A percentile compares a stretch with the other conserved stretches of the same genome.
These are phyloP conservation scores for Lolium rigidum DNA, from an alignment of 176 grass and related monocot genomes.

Conservation along the genomic window DNA sequence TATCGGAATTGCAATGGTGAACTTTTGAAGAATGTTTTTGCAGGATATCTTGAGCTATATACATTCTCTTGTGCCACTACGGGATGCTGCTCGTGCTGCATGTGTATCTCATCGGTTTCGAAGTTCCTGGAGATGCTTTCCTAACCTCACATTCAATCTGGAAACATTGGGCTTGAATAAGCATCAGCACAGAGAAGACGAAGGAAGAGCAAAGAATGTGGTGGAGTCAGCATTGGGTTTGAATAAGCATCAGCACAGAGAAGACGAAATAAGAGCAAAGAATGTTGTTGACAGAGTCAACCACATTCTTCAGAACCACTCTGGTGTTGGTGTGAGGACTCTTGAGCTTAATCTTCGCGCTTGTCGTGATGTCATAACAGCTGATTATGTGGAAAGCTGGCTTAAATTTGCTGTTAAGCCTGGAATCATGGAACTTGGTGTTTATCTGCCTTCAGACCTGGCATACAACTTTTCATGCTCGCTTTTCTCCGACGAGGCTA, in stretches of 20 bases:
- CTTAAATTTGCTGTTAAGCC: constrained; percentile 20
- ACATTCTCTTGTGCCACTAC: constrained; percentile 22
- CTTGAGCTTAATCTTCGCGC: background rate
- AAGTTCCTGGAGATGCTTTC: constrained; percentile 32
- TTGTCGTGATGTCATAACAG: background rate
- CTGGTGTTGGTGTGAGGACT: constrained; percentile 29
- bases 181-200: background rate
- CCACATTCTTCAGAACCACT: constrained; percentile 25
- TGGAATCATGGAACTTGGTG: constrained; percentile 13
- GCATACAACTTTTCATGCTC: constrained; percentile 2
- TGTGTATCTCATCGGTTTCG: constrained; percentile 6
- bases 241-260: background rate
- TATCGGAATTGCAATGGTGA: background rate
- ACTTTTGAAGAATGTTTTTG: background rate
- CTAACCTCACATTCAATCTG: constrained; percentile 13
- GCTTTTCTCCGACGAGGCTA: constrained; percentile 6
- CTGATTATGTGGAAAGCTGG: background rate
- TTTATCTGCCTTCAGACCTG: background rate
- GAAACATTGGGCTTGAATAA: background rate
- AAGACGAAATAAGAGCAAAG: background rate
- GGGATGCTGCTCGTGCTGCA: constrained; percentile 4
- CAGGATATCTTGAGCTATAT: constrained; percentile 29
- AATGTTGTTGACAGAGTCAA: background rate
- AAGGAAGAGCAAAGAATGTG: background rate
- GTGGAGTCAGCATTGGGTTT: background rate